Evolutionary conservation across 78 protist genomes (phyloP).

Genomic region (Dictyostelium firmibasis): DNA sequence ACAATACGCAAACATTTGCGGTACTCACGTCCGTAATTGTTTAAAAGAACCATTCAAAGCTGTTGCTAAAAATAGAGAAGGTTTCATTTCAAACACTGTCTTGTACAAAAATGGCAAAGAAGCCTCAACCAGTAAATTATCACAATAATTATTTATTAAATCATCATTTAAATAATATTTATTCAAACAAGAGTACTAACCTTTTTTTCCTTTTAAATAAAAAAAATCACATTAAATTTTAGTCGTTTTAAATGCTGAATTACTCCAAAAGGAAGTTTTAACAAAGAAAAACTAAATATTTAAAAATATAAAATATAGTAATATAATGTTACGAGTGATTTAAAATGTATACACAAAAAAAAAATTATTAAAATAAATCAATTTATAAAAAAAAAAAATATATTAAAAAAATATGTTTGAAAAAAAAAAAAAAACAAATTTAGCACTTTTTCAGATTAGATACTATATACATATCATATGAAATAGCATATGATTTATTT

Average conservation of each 20-base stretch:
- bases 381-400: not conserved
- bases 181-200: not conserved
- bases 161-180: too few relatives aligned
- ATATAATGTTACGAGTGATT: not conserved
- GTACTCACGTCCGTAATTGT: conserved; percentile 50
- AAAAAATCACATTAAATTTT: not conserved
- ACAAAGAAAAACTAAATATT: not conserved
- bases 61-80: conserved; percentile 64
- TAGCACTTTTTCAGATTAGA: not conserved
- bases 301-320: not conserved
- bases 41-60: conserved; percentile 80
- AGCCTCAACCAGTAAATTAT: conserved; percentile 20
- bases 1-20: conserved; percentile 60
- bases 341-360: not conserved
- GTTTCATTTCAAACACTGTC: conserved; percentile 19
- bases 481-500: not conserved
- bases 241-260: not conserved
- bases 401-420: not conserved
- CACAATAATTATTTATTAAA: not conserved
- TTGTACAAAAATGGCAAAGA: conserved; percentile 63
- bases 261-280: not conserved
- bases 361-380: not conserved
- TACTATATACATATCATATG: not conserved
- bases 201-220: not conserved
- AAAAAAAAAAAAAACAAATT: not conserved